Evolutionary conservation across 192 early-diverging fungal species (phyloP).

Genomic region (Entophlyctis luteolus): DNA sequence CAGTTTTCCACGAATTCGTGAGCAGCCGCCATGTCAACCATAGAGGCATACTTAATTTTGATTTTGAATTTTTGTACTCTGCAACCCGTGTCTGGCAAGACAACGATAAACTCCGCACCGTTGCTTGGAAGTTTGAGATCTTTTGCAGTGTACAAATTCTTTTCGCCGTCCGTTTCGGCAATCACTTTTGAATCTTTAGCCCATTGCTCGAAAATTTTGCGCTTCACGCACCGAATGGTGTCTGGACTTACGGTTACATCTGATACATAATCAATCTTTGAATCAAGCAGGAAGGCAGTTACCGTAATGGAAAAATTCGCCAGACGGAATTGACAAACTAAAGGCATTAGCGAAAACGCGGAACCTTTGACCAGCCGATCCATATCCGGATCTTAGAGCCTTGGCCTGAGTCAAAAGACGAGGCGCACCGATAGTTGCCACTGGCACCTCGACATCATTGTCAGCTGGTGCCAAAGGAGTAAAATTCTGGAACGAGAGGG

Average conservation of each 20-base stretch:
- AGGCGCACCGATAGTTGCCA: no score
- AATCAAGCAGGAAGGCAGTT: background rate
- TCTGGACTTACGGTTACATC: background rate
- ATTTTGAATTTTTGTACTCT: constrained; percentile 4
- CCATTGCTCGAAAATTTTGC: constrained; percentile 4
- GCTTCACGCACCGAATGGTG: background rate
- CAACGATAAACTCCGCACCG: background rate
- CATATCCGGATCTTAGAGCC: no score
- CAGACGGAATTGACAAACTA: background rate
- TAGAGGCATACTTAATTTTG: background rate
- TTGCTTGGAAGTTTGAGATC: background rate
- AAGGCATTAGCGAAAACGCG: background rate
- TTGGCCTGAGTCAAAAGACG: no score
- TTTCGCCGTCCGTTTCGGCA: constrained; percentile 2
- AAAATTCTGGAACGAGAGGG: no score
- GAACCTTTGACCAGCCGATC: background rate
- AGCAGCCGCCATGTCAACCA: constrained; percentile 14
- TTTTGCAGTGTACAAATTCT: background rate
- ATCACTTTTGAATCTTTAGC: background rate
- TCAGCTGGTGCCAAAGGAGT: no score
- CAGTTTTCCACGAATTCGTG: background rate
- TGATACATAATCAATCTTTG: background rate
- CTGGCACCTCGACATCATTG: no score
- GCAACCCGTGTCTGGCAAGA: background rate
- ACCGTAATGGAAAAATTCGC: constrained; percentile 11